Evolutionary conservation across 345 rosid genomes (phyloP), one percentile per base, ranked within the genome.

Genomic region (Microthlaspi erraticum): DNA sequence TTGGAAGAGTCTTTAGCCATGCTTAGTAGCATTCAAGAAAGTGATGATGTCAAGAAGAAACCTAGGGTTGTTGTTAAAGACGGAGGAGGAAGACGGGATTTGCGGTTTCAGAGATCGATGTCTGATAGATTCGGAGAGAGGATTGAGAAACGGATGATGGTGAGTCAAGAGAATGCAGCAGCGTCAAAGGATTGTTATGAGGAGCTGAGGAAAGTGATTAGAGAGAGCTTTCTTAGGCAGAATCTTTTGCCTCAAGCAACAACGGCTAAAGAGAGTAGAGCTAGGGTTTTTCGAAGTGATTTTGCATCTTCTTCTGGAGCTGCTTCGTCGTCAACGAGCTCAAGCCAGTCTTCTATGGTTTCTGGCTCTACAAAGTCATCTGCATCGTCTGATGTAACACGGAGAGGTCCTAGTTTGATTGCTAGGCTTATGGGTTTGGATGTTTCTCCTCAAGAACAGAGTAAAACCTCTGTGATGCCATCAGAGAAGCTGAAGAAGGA

Each of bases 371-470:
- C 64, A 11, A 80, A 72, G 18, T 83, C 85, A 4, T 70, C 78
- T 44, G 50, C 37, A 11, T 78, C 83, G 1, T 78, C 78, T 50
- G 73, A 75, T 76, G 43, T 68, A 60, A 60, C 62, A 14, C 52
- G 70, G 45, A 70, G 64, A 75, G 71, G 82, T 26, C 82, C 80
- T 2, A 86, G 78, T 72, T 77, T 94, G 84, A 83, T 94, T 31
- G 97, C 97, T 71, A 89, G 82, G 87, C 87, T 94, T 43, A 91
- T 94, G 99, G 99, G 99, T 44, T 71, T 91, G 53, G 97, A 91
- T 72, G 90, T 76, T 38, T 65, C 83, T 11, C 84, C 90, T 29
- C 75, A 77, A 48, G 82, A 81, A 70, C 72, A 75, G 41, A 51
- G 32, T n/a, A 74, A 55, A 67, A 36, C 72, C 5, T 67, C 75